A percentile compares a stretch with the other conserved stretches of the same genome.
These are phyloP conservation scores for Phaeosphaeria sp. DNA, from an alignment of 2,329 filamentous ascomycete genomes.

Conservation along the genomic window DNA sequence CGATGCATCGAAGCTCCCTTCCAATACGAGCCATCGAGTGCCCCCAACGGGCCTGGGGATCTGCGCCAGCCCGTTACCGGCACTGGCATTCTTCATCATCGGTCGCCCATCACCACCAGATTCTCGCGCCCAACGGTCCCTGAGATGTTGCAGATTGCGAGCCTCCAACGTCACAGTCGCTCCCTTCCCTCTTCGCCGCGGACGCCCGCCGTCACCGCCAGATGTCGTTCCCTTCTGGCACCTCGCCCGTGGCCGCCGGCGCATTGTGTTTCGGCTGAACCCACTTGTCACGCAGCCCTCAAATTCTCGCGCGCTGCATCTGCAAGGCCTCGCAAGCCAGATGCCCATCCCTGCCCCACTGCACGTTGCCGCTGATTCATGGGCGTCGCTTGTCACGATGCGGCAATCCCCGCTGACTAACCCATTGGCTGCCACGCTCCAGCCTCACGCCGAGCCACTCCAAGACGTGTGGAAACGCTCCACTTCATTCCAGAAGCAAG, in stretches of 20 bases:
- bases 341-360: not conserved
- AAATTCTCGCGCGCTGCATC: constrained; percentile 20
- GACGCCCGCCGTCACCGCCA: constrained; percentile 3
- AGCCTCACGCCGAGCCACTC: constrained; percentile 14
- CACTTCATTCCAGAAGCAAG: constrained; percentile 27
- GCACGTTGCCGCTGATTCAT: not conserved
- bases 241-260: constrained; percentile 6
- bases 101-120: constrained; percentile 5
- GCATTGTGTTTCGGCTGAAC: constrained; percentile 19
- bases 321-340: constrained; percentile 17
- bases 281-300: constrained; percentile 25
- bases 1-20: constrained; percentile 4
- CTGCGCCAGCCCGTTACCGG: constrained; percentile 7
- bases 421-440: constrained; percentile 6
- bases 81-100: constrained; percentile 3
- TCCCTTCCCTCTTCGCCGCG: not conserved
- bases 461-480: constrained; percentile 3
- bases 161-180: constrained; percentile 10
- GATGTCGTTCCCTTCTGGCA: not conserved
- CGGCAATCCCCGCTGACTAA: constrained; percentile 13
- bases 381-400: constrained; percentile 6
- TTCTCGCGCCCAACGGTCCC: not conserved
- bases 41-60: constrained; percentile 1
- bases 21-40: not conserved
- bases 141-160: constrained; percentile 4